A percentile compares a stretch with the other conserved stretches of the same genome.
These are phyloP conservation scores for Podila clonocystis DNA, from an alignment of 192 early-diverging fungal species.

Conservation along the genomic window DNA sequence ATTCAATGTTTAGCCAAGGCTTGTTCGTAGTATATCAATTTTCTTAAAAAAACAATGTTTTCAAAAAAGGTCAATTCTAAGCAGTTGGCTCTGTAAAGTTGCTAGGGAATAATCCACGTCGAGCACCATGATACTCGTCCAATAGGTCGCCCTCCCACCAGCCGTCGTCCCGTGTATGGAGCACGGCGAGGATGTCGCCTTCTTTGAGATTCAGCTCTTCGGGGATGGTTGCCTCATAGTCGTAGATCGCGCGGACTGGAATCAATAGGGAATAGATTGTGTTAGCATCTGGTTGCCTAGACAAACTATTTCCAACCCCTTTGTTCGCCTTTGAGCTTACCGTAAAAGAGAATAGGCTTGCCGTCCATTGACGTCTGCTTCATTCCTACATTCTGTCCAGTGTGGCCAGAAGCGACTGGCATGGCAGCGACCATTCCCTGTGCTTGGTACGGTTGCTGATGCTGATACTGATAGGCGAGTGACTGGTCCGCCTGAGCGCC, in stretches of 20 bases:
- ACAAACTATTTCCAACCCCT: background rate
- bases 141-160: conserved; percentile 67
- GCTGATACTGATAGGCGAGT: background rate
- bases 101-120: conserved; percentile 53
- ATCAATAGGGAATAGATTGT: background rate
- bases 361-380: conserved; percentile 33
- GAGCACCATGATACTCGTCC: conserved; percentile 23
- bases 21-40: background rate
- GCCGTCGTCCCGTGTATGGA: conserved; percentile 59
- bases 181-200: conserved; percentile 57
- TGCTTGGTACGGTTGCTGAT: conserved; percentile 6
- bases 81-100: conserved; percentile 50
- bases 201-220: conserved; percentile 61
- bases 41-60: background rate
- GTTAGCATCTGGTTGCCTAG: background rate
- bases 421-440: background rate
- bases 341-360: conserved; percentile 49
- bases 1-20: conserved; percentile 59
- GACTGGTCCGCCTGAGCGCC: background rate
- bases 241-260: conserved; percentile 54
- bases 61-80: background rate
- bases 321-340: conserved; percentile 9
- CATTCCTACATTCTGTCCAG: background rate
- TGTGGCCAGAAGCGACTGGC: background rate
- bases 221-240: conserved; percentile 56